phyloP scores from a whole-genome alignment of 441 rosid genomes.

The Euphorbia celastroides region DNA sequence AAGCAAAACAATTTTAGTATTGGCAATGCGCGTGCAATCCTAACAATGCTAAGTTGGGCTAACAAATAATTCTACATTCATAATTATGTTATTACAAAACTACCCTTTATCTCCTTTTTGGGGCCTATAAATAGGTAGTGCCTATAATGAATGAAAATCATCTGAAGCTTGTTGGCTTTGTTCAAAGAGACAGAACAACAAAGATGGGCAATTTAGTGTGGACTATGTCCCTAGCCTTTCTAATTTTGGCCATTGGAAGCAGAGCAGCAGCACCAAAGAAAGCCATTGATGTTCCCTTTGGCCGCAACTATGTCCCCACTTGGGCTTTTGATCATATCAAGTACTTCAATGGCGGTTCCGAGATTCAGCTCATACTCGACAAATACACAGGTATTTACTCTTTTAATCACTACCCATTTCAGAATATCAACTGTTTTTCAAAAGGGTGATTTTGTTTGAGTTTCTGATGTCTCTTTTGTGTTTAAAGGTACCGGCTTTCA shows the following conservation, averaged over 20 bases:
- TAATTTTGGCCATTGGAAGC: slow-evolving; percentile 35
- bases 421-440: too few species aligned
- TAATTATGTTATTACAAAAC: too few species aligned
- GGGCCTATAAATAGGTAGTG: slow-evolving; percentile 7
- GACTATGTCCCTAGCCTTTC: slow-evolving; percentile 34
- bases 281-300: slow-evolving; percentile 55
- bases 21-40: background rate
- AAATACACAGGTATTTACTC: slow-evolving; percentile 54
- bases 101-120: background rate
- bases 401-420: too few species aligned
- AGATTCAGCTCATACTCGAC: slow-evolving; percentile 62
- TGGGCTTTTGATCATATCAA: slow-evolving; percentile 89
- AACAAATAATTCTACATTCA: background rate
- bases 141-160: background rate
- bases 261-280: slow-evolving; percentile 40
- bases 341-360: slow-evolving; percentile 55
- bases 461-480: too few species aligned
- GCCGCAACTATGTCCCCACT: slow-evolving; percentile 65
- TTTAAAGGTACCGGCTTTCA: slow-evolving; percentile 76
- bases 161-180: slow-evolving; percentile 9
- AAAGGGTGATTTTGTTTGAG: too few species aligned
- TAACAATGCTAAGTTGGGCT: background rate
- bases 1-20: background rate
- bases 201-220: slow-evolving; percentile 37
- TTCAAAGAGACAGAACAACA: background rate